A percentile compares a stretch with the other conserved stretches of the same genome.
These are phyloP conservation scores for Penicillium sp. DNA, from an alignment of 2,329 filamentous ascomycete genomes.

Conservation along the genomic window DNA sequence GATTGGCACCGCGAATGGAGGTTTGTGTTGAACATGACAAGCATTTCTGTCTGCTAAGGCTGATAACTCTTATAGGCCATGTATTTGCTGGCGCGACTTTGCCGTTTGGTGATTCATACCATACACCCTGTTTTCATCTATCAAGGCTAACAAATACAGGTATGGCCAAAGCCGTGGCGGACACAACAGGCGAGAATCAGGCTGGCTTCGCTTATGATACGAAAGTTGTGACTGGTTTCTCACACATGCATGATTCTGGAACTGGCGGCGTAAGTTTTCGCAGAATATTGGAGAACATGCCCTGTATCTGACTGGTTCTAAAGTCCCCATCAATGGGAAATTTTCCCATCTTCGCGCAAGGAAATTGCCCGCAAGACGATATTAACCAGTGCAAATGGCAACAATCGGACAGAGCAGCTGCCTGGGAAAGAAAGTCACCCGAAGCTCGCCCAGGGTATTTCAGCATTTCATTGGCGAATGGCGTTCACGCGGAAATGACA, in stretches of 20 bases:
- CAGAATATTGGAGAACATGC: background rate
- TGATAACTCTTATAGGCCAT: conserved; percentile 43
- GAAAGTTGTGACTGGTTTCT: conserved; percentile 53
- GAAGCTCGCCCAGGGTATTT: conserved; percentile 66
- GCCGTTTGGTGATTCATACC: conserved; percentile 47
- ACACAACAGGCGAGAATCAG: conserved; percentile 56
- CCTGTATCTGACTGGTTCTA: background rate
- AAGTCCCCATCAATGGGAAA: conserved; percentile 66
- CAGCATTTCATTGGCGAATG: conserved; percentile 58
- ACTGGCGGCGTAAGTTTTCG: conserved; percentile 47
- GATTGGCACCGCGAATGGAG: conserved; percentile 56
- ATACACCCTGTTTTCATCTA: background rate
- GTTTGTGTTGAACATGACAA: conserved; percentile 18
- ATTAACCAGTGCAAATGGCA: conserved; percentile 63
- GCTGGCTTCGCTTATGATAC: conserved; percentile 58
- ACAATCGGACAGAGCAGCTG: conserved; percentile 51
- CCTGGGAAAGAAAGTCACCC: conserved; percentile 54
- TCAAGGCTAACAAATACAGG: conserved; percentile 29
- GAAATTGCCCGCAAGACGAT: conserved; percentile 60
- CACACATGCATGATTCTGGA: conserved; percentile 54
- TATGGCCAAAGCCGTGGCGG: conserved; percentile 58
- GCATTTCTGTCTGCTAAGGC: background rate
- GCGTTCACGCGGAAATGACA: conserved; percentile 66
- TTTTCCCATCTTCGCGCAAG: conserved; percentile 70
- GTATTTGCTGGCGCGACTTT: conserved; percentile 58